Evolutionary conservation across 257 asterid genomes (phyloP).

Genomic region (Osmanthus fragrans): DNA sequence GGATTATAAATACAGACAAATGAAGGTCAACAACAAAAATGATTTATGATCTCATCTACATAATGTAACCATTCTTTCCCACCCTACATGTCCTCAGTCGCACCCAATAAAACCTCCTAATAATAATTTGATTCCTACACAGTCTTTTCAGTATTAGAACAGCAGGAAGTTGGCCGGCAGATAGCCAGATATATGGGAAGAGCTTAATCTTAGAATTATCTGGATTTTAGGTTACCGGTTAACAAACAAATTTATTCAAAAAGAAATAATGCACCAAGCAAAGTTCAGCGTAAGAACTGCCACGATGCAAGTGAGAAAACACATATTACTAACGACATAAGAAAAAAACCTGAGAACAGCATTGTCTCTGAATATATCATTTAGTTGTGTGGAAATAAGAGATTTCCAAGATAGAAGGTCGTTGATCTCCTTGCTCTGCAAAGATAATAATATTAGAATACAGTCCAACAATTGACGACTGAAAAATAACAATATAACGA

Average conservation of each 20-base stretch:
- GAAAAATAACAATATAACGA: not conserved
- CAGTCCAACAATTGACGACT: not conserved
- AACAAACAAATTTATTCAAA: not conserved
- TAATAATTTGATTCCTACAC: not conserved
- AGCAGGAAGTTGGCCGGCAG: not conserved
- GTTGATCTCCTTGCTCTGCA: constrained; percentile 71
- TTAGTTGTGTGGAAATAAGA: constrained; percentile 64
- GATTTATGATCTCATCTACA: no score
- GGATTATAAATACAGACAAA: no score
- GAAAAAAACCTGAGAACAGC: constrained; percentile 65
- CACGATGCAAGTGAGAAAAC: not conserved
- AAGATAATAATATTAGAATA: constrained; percentile 19
- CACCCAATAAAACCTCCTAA: no score
- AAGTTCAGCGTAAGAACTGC: not conserved
- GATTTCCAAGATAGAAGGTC: constrained; percentile 84
- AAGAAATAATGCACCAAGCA: not conserved
- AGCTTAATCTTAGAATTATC: not conserved
- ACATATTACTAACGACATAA: not conserved
- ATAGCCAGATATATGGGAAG: not conserved
- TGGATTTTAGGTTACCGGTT: not conserved
- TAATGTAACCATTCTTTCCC: no score
- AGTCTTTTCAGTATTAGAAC: not conserved
- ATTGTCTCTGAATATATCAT: constrained; percentile 55
- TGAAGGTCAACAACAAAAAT: not conserved
- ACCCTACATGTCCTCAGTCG: no score